phyloP scores from a whole-genome alignment of 495 filamentous ascomycete species.

The Halenospora varia region DNA sequence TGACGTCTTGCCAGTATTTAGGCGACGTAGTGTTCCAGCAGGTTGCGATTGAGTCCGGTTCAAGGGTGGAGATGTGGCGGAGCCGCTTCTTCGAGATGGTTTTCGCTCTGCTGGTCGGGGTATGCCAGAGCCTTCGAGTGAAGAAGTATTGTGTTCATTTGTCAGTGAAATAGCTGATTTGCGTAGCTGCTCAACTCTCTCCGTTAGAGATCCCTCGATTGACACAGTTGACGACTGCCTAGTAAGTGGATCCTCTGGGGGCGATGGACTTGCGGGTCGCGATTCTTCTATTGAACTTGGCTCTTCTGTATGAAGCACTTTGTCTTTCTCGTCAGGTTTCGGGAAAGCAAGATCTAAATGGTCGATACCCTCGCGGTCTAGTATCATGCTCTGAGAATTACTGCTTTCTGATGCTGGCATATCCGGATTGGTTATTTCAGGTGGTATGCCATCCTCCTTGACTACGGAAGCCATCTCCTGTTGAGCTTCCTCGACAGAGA shows the following conservation, averaged over 20 bases:
- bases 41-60: constrained; percentile 71
- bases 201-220: constrained; percentile 33
- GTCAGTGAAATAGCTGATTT: constrained; percentile 7
- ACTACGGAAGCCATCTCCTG: constrained; percentile 67
- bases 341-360: constrained; percentile 71
- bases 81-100: constrained; percentile 35
- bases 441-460: constrained; percentile 46
- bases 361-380: constrained; percentile 48
- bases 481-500: constrained; percentile 62
- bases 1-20: constrained; percentile 9
- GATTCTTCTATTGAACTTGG: constrained; percentile 12
- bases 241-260: background rate
- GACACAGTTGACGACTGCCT: constrained; percentile 16
- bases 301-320: background rate
- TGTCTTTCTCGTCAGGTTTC: constrained; percentile 26
- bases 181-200: constrained; percentile 47
- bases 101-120: constrained; percentile 45
- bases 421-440: background rate
- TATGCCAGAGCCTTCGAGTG: constrained; percentile 39
- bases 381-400: constrained; percentile 1
- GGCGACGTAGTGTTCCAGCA: constrained; percentile 24
- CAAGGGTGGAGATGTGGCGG: constrained; percentile 58
- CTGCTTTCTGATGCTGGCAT: background rate
- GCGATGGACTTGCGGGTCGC: constrained; percentile 1
- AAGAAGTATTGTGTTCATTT: background rate